These are phyloP conservation scores for Diaporthe australafricana DNA, from an alignment of 2,329 filamentous ascomycete species.

Conservation along the genomic window DNA sequence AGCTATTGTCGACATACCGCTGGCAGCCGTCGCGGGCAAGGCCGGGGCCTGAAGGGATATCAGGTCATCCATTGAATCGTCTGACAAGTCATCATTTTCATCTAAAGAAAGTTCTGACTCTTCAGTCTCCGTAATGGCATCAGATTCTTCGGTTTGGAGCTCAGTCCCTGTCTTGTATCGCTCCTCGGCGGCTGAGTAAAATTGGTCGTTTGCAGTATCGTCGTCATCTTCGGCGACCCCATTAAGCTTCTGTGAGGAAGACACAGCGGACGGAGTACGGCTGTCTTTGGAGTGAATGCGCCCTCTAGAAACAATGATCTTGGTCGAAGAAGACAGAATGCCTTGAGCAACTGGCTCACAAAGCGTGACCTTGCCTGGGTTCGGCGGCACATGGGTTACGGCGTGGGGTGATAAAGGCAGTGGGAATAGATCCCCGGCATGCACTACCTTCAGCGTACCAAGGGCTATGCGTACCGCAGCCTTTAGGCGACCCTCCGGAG, in stretches of 20 bases:
- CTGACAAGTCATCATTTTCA: conserved; percentile 81
- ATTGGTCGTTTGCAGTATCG: conserved; percentile 89
- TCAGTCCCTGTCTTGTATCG: conserved; percentile 70
- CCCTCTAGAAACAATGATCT: conserved; percentile 81
- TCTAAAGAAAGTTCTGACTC: conserved; percentile 72
- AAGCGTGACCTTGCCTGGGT: conserved; percentile 88
- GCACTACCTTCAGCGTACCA: conserved; percentile 78
- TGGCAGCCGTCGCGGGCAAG: conserved; percentile 81
- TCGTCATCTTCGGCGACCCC: conserved; percentile 74
- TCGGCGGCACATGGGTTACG: conserved; percentile 85
- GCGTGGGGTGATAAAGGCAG: conserved; percentile 86
- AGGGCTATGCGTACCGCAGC: conserved; percentile 80
- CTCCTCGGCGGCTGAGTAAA: conserved; percentile 92
- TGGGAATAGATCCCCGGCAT: conserved; percentile 82
- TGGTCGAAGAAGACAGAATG: conserved; percentile 79
- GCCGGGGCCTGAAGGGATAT: conserved; percentile 88
- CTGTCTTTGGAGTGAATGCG: conserved; percentile 67
- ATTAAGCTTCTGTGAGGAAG: conserved; percentile 65
- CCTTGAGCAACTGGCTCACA: conserved; percentile 96
- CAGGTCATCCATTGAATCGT: conserved; percentile 93
- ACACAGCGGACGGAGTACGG: conserved; percentile 57
- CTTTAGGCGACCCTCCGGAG: conserved; percentile 69
- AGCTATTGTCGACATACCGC: conserved; percentile 82
- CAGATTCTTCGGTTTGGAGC: conserved; percentile 68
- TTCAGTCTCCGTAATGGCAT: conserved; percentile 70